A percentile compares a stretch with the other conserved stretches of the same genome.
phyloP scores from a whole-genome alignment of 805 yeast genomes.

The Jamesozyma jinghongensis region DNA sequence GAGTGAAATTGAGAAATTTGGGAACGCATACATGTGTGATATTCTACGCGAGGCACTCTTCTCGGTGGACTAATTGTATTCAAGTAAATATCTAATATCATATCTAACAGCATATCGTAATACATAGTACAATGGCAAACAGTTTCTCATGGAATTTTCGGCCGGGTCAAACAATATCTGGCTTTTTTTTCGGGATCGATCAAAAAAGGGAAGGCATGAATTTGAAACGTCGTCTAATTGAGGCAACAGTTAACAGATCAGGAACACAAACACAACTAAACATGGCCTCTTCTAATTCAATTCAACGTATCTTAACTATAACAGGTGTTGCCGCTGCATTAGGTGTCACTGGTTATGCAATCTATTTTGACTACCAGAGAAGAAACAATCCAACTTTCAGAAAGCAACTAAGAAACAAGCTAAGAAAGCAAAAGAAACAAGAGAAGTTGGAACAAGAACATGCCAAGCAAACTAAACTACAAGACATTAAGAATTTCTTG shows the following conservation, averaged over 20 bases:
- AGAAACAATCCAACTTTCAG: conserved; percentile 79
- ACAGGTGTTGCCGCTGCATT: conserved; percentile 34
- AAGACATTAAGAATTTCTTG: conserved; percentile 53
- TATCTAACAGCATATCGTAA: no score
- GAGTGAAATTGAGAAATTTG: conserved; percentile 22
- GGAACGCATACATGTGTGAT: neutral
- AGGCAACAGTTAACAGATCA: no score
- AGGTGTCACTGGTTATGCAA: conserved; percentile 62
- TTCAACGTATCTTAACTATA: conserved; percentile 27
- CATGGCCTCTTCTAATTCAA: conserved; percentile 32
- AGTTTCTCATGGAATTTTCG: no score
- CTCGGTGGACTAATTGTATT: neutral
- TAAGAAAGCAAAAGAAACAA: conserved; percentile 49
- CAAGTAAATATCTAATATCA: no score
- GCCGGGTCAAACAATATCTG: no score
- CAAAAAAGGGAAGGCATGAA: no score
- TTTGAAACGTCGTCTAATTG: no score
- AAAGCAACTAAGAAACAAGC: conserved; percentile 56
- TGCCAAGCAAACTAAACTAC: conserved; percentile 51
- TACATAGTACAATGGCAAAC: no score
- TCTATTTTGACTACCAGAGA: conserved; percentile 88
- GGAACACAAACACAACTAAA: no score
- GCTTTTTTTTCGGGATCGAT: no score
- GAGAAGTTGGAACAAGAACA: conserved; percentile 35
- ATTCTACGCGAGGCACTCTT: neutral